Base-by-base conservation (phyloP, 2,329 filamentous ascomycete species). In the Ciborinia camelliae region DNA sequence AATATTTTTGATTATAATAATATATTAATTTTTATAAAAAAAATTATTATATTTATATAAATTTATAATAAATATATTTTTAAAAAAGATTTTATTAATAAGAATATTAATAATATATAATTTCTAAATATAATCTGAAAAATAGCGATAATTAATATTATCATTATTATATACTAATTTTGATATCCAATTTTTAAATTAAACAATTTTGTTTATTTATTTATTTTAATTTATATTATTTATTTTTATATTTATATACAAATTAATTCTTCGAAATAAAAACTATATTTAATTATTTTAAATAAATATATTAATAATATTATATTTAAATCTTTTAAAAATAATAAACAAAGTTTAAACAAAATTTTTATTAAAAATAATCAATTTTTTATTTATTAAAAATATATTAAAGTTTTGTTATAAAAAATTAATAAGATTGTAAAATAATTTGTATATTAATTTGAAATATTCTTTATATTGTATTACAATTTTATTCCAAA, bases 221-320 rank as follows among this genome's bases (percentile, higher is more conserved):
- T 47, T 4, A 12, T 53, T 20, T 23, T 53, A 20, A 23, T 9
- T 53, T 35, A 53, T 53, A 53, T 32, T 35, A 3, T 2, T 4
- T 53, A 32, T 32, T 32, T n/a, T 10, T 53, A 57, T 57, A 26
- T 57, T 37, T 23, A 3, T 43, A 41, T 43, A 43, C 12, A 26
- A 37, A 57, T 53, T 20, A 20, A 32, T 8, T 20, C 4, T 20
- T 20, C 35, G 10, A 26, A 37, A n/a, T 23, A 14, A 41, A 15
- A 4, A 8, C 0, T 32, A 57, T 57, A 32, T 57, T 4, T 18
- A 57, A 39, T 15, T 43, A 41, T 43, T 57, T 23, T 5, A 15
- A 57, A 57, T 28, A 57, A 26, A 47, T 43, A 43, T 5, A 28
- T 18, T n/a, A 23, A 57, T 28, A 57, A 57, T 57, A 57, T 57